A percentile compares a stretch with the other conserved stretches of the same genome.
Conservation (phyloP, 169 alveolate genomes). For the Eimeria maxima region DNA sequence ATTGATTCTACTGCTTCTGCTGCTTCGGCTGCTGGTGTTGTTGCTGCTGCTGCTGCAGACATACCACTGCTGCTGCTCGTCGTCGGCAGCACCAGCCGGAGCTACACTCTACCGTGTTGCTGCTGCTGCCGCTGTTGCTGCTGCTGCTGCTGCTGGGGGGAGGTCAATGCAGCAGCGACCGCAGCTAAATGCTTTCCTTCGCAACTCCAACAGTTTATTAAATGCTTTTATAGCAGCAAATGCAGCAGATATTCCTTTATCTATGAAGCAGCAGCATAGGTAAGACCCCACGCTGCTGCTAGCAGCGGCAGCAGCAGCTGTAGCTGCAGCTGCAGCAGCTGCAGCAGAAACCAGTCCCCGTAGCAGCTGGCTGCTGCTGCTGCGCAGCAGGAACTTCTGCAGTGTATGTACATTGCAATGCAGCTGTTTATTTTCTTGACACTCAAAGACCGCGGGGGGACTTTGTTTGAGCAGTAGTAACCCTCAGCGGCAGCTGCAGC, state of each 20-base stretch:
- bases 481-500: too few species aligned
- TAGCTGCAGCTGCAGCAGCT: background rate
- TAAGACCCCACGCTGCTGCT: conserved; percentile 24
- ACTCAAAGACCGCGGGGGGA: background rate
- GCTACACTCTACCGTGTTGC: too few species aligned
- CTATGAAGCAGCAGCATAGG: background rate
- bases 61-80: background rate
- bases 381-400: background rate
- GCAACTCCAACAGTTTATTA: background rate
- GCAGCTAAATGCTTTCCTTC: too few species aligned
- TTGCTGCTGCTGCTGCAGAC: background rate
- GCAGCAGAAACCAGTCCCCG: conserved; percentile 43
- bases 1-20: too few species aligned
- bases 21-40: background rate
- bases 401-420: background rate
- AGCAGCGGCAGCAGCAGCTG: background rate
- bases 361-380: conserved; percentile 2
- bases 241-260: background rate
- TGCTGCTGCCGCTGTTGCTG: too few species aligned
- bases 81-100: conserved; percentile 21
- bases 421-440: background rate
- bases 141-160: too few species aligned
- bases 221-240: background rate
- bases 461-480: background rate
- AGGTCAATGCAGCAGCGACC: too few species aligned